Base-by-base conservation (phyloP, 257 asterid species). In the Jacaranda copaia region DNA sequence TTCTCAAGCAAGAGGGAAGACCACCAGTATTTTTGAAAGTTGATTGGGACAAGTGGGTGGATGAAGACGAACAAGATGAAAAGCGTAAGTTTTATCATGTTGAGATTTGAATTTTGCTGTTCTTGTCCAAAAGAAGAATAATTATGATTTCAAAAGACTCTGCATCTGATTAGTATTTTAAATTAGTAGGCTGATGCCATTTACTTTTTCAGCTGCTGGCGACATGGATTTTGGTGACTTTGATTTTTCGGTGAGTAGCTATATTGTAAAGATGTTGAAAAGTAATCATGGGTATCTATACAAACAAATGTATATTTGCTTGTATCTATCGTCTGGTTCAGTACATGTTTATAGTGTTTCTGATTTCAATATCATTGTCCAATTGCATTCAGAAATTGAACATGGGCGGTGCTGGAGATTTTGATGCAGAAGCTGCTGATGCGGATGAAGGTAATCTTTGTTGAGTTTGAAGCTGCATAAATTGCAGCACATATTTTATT, bases 31-130 rank as follows among this genome's bases (percentile, higher is more conserved):
- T 85, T 53, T 15, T 93, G 85, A 93, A 91, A 86, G 94, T 88
- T 19, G 98, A 93, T 83, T 93, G 97, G 97, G 91, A 92, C 73
- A 92, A 90, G 75, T 92, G 97, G 97, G 92, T 88, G 9, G 98
- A 92, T 79, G 92, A 91, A 81, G 95, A 91, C 51, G 97, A 90
- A 66, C 87, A 86, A 16, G 93, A 86, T 3, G 84, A 79, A 35
- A 84, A 81, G 32, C 48, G 93, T 85, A 70, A 77, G 84, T 52
- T 46, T 5, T 11, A 39, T 19, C 45, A 60, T 45, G 20, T 25
- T 18, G 35, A 40, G 63, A 59, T 55, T 53, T 19, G 38, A 68
- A 13, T 3, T 40, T 74, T 35, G 19, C 45, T 40, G 13, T 66
- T 63, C 42, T 18, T 45, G 25, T 55, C 20, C 6, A 8, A 9